Conservation (phyloP, 2,329 filamentous ascomycete genomes). For the Domatiomyces globalis region DNA sequence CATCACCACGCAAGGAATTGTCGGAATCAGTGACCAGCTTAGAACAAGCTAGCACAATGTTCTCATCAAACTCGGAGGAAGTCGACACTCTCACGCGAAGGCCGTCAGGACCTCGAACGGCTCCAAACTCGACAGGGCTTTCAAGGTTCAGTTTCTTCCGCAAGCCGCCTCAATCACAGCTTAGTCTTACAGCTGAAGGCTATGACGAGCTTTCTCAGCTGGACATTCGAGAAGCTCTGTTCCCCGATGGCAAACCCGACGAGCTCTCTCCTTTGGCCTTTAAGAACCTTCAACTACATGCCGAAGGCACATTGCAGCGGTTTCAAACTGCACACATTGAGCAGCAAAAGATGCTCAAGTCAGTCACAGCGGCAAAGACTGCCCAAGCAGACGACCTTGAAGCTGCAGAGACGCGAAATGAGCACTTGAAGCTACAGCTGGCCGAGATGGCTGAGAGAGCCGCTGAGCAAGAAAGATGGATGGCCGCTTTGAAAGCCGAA, state of each 20-base stretch:
- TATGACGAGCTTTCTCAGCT: slow-evolving; percentile 41
- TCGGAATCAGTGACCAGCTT: slow-evolving; percentile 10
- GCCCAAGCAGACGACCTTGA: slow-evolving; percentile 48
- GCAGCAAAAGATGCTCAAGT: slow-evolving; percentile 36
- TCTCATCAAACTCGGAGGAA: slow-evolving; percentile 8
- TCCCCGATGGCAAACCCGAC: slow-evolving; percentile 37
- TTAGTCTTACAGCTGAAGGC: slow-evolving; percentile 21
- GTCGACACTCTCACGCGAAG: slow-evolving; percentile 10
- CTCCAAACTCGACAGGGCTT: slow-evolving; percentile 19
- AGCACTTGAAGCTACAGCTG: slow-evolving; percentile 46
- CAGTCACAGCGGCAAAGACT: slow-evolving; percentile 40
- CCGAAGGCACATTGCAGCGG: slow-evolving; percentile 39
- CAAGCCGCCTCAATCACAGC: slow-evolving; percentile 23
- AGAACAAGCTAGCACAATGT: slow-evolving; percentile 11
- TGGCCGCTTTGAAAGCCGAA: slow-evolving; percentile 37
- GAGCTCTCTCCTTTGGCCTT: slow-evolving; percentile 40
- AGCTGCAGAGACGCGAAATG: slow-evolving; percentile 43
- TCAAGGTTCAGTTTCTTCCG: slow-evolving; percentile 32
- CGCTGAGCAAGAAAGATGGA: slow-evolving; percentile 42
- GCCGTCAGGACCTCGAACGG: slow-evolving; percentile 10
- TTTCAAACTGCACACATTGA: slow-evolving; percentile 45
- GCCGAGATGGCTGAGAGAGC: slow-evolving; percentile 45
- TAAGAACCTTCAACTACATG: slow-evolving; percentile 42
- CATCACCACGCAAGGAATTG: slow-evolving; percentile 19
- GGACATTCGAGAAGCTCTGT: slow-evolving; percentile 40